phyloP scores from a whole-genome alignment of 192 early-diverging fungal genomes.

The Cetraspora pellucida region DNA sequence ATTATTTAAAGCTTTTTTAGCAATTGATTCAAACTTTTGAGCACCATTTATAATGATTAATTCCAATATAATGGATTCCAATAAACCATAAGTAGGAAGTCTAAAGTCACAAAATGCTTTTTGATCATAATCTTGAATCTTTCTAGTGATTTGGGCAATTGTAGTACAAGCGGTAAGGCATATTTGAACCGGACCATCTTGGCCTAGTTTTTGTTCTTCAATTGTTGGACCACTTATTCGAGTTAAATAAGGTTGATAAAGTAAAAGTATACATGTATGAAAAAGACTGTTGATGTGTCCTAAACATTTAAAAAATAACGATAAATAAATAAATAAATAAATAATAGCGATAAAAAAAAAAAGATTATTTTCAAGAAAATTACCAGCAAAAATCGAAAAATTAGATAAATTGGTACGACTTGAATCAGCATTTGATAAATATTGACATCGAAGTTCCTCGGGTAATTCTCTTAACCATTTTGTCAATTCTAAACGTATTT shows the following conservation, averaged over 20 bases:
- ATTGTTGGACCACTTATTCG: conserved; percentile 4
- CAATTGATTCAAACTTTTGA: conserved; percentile 5
- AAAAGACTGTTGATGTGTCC: conserved; percentile 27
- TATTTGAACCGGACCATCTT: conserved; percentile 16
- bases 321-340: too few species aligned
- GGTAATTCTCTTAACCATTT: conserved; percentile 35
- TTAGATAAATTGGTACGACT: conserved; percentile 6
- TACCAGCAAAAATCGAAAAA: conserved; percentile 24
- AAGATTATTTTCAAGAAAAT: too few species aligned
- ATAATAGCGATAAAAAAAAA: too few species aligned
- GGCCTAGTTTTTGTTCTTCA: conserved; percentile 2
- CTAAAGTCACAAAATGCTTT: conserved; percentile 16
- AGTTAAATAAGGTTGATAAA: conserved; percentile 32
- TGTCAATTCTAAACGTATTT: conserved; percentile 16
- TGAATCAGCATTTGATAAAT: conserved; percentile 29
- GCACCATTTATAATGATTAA: conserved; percentile 26
- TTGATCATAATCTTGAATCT: conserved; percentile 10
- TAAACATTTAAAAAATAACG: too few species aligned
- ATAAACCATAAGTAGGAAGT: conserved; percentile 11
- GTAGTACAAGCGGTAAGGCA: conserved; percentile 20
- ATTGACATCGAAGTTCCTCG: conserved; percentile 33
- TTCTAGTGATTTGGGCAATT: conserved; percentile 27
- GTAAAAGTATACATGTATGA: conserved; percentile 30
- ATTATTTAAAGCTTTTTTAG: conserved; percentile 27
- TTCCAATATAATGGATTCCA: conserved; percentile 22